Evolutionary conservation across 1,139 yeast species (phyloP).

Genomic region (Petasospora fabianii): DNA sequence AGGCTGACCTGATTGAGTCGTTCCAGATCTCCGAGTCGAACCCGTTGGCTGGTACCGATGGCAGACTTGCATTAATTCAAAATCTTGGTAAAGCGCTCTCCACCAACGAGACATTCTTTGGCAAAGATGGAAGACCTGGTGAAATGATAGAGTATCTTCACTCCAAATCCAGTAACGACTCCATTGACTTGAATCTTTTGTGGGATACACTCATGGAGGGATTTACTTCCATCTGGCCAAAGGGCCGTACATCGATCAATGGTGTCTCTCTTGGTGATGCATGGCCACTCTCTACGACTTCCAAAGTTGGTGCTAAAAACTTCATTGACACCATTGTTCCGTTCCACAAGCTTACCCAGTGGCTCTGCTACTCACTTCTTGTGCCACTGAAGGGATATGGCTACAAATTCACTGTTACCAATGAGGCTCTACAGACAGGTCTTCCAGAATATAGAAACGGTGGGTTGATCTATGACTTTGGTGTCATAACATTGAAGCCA

Average conservation of each 20-base stretch:
- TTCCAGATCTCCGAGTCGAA: conserved; percentile 44
- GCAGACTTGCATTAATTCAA: conserved; percentile 42
- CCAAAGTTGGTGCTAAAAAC: conserved; percentile 27
- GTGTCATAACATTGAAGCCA: conserved; percentile 43
- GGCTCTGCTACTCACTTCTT: conserved; percentile 56
- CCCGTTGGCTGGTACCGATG: conserved; percentile 49
- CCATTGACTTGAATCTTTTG: conserved; percentile 40
- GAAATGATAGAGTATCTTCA: conserved; percentile 45
- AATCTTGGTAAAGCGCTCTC: conserved; percentile 43
- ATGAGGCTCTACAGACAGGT: conserved; percentile 49
- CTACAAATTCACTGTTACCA: conserved; percentile 37
- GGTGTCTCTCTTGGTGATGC: conserved; percentile 56
- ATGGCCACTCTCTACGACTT: conserved; percentile 43
- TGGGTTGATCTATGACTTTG: conserved; percentile 53
- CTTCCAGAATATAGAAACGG: conserved; percentile 64
- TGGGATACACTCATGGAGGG: conserved; percentile 54
- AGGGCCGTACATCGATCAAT: conserved; percentile 44
- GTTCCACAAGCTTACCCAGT: conserved; percentile 59
- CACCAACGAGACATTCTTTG: conserved; percentile 38
- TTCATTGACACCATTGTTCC: conserved; percentile 43
- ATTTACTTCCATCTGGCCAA: conserved; percentile 56
- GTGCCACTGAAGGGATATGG: conserved; percentile 46
- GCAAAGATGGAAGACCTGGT: conserved; percentile 50
- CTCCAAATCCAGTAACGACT: conserved; percentile 13
- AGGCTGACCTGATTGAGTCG: conserved; percentile 31